A percentile compares a stretch with the other conserved stretches of the same genome.
These are phyloP conservation scores for Cucurbita argyrosperma DNA, from an alignment of 306 rosid genomes.

Conservation along the genomic window DNA sequence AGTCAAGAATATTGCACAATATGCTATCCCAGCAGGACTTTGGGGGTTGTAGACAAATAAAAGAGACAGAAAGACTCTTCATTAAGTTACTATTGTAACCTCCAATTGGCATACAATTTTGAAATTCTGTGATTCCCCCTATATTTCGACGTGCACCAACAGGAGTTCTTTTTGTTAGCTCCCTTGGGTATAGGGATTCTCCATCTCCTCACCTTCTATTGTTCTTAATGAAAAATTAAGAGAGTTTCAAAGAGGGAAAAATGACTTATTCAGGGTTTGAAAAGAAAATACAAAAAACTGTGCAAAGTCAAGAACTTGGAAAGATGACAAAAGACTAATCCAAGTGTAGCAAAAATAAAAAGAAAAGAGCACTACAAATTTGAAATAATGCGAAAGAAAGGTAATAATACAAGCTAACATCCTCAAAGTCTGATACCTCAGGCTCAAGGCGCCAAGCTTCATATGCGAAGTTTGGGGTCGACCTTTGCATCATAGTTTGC, in stretches of 20 bases:
- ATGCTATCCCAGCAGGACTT: not conserved
- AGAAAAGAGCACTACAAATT: not conserved
- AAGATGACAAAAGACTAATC: not conserved
- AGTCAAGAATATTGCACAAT: not conserved
- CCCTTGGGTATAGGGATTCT: not conserved
- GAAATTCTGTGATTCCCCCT: not conserved
- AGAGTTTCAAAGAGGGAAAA: not conserved
- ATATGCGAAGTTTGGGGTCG: conserved; percentile 63
- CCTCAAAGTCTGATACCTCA: conserved; percentile 39
- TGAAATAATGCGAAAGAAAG: not conserved
- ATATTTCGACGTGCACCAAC: not conserved
- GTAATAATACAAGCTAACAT: not conserved
- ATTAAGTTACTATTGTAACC: not conserved
- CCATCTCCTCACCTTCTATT: not conserved
- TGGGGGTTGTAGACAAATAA: too few species aligned
- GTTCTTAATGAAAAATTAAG: not conserved
- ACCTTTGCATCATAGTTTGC: conserved; percentile 78
- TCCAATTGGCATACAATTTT: not conserved
- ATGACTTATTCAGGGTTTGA: not conserved
- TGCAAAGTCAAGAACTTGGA: not conserved
- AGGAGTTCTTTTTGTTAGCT: not conserved
- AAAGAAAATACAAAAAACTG: not conserved
- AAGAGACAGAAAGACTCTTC: not conserved
- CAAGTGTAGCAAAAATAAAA: not conserved
- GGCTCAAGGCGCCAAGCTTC: conserved; percentile 97